Evolutionary conservation across 495 filamentous ascomycete species (phyloP), one percentile per base, ranked within the genome.

Genomic region (Hypoxylon crocopeplum): DNA sequence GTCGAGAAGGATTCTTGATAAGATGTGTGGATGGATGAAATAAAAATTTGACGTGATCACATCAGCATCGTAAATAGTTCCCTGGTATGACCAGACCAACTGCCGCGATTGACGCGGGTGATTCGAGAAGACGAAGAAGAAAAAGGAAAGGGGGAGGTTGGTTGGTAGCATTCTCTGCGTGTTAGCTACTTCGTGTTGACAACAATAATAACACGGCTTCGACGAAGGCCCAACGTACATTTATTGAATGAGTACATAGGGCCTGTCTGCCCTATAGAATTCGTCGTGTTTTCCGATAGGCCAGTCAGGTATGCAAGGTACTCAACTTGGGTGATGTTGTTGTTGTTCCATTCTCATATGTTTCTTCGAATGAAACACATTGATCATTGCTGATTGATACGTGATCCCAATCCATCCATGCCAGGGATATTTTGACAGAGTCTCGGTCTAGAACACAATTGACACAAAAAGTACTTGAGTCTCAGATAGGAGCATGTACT

Each of bases 51-150:
- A 39, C 40, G 15, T 33, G 42, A 56, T 59, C 48, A 64, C 61
- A 50, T 56, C 55, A 59, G 55, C 61, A 56, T 48, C 49, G 61
- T 52, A 57, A 57, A 57, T 57, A 59, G 48, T 34, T 33, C n/a
- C 40, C 37, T 16, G 37, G 49, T 25, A 53, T 47, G 29, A 25
- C 32, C 25, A 29, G 34, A 48, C 49, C 55, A 64, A 59, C 61
- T 64, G 55, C 55, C 61, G 55, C 55, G 61, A 64, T 27, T 54
- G 61, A 59, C 61, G 54, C 55, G 44, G 38, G 13, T 49, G 33
- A 42, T 40, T 56, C 19, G 41, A 47, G 48, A 59, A 27, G 34
- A 32, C 21, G 46, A n/a, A n/a, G n/a, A n/a, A 48, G 21, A 17
- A 19, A 32, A 33, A 21, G 10, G 48, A 10, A 13, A 46, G 40